Evolutionary conservation across 2,329 filamentous ascomycete genomes (phyloP).

Genomic region (Penicillium olsonii): DNA sequence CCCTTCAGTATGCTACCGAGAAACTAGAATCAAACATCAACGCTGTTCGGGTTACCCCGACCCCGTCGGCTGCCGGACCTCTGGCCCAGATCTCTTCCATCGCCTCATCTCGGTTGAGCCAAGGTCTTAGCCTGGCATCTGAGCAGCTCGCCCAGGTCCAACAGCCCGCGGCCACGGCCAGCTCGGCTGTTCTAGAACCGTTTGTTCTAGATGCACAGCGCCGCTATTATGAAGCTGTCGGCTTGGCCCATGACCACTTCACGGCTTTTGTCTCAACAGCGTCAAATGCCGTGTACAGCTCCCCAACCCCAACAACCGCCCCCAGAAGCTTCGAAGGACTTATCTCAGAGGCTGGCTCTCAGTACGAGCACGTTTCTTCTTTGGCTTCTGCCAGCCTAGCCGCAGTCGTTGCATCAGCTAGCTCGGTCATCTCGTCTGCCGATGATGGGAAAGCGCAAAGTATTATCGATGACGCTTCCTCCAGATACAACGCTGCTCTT

Average conservation of each 20-base stretch:
- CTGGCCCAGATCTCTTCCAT: slow-evolving; percentile 64
- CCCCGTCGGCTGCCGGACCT: slow-evolving; percentile 40
- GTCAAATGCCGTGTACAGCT: slow-evolving; percentile 68
- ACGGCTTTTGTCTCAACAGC: slow-evolving; percentile 72
- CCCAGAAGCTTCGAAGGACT: slow-evolving; percentile 34
- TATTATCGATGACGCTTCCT: slow-evolving; percentile 46
- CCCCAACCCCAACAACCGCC: slow-evolving; percentile 51
- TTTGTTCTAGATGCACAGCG: slow-evolving; percentile 62
- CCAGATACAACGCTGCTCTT: slow-evolving; percentile 47
- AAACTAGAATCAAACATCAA: slow-evolving; percentile 17
- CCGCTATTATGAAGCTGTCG: slow-evolving; percentile 77
- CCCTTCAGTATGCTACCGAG: slow-evolving; percentile 23
- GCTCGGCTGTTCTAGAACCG: slow-evolving; percentile 58
- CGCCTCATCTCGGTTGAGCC: slow-evolving; percentile 68
- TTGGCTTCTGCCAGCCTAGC: slow-evolving; percentile 45
- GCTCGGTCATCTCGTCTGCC: slow-evolving; percentile 35
- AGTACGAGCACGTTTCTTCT: slow-evolving; percentile 39
- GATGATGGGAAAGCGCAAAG: slow-evolving; percentile 40
- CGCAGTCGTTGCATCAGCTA: slow-evolving; percentile 43
- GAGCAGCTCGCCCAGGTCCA: slow-evolving; percentile 71
- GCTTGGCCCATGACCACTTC: slow-evolving; percentile 76
- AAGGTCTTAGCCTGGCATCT: slow-evolving; percentile 70
- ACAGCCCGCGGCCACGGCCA: slow-evolving; percentile 64
- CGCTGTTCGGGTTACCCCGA: slow-evolving; percentile 56
- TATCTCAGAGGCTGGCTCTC: slow-evolving; percentile 36